phyloP scores from a whole-genome alignment of 768 basidiomycete genomes.

The Nevesoporus exiguus region DNA sequence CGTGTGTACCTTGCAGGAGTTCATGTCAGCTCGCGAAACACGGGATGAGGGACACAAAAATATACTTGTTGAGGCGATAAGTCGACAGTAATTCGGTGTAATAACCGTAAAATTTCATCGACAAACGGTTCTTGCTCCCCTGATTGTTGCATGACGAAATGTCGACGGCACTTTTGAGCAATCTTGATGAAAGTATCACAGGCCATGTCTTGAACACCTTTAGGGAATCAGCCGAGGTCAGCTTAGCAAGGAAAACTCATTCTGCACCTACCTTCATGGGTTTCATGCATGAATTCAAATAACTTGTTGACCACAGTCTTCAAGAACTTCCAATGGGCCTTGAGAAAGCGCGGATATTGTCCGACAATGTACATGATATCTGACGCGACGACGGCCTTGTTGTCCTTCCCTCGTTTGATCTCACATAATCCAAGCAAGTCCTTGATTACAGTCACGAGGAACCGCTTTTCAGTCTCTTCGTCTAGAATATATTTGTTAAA shows the following conservation, averaged over 20 bases:
- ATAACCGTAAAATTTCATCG: conserved; percentile 88
- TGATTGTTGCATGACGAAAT: conserved; percentile 98
- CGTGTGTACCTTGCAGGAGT: conserved; percentile 67
- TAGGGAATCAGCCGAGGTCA: conserved; percentile 2
- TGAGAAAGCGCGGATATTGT: conserved; percentile 98
- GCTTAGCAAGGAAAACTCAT: not conserved
- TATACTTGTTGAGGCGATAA: conserved; percentile 80
- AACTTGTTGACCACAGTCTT: conserved; percentile 99
- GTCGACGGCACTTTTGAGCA: conserved; percentile 95
- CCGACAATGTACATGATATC: conserved; percentile 99
- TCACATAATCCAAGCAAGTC: conserved; percentile 96
- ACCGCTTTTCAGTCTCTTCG: conserved; percentile 98
- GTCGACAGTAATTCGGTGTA: conserved; percentile 94
- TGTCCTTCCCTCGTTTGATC: conserved; percentile 98
- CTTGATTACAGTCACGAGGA: conserved; percentile 98
- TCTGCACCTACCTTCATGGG: conserved; percentile 73
- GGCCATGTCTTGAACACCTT: conserved; percentile 99
- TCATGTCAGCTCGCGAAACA: conserved; percentile 9
- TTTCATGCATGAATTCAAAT: conserved; percentile 99
- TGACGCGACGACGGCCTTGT: conserved; percentile 97
- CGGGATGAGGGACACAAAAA: not conserved
- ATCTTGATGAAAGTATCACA: conserved; percentile 99
- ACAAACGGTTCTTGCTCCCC: conserved; percentile 97
- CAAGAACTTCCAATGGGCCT: conserved; percentile 99
- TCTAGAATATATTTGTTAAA: conserved; percentile 44